Base-by-base conservation (phyloP, 306 rosid genomes). In the Prunus campanulata region DNA sequence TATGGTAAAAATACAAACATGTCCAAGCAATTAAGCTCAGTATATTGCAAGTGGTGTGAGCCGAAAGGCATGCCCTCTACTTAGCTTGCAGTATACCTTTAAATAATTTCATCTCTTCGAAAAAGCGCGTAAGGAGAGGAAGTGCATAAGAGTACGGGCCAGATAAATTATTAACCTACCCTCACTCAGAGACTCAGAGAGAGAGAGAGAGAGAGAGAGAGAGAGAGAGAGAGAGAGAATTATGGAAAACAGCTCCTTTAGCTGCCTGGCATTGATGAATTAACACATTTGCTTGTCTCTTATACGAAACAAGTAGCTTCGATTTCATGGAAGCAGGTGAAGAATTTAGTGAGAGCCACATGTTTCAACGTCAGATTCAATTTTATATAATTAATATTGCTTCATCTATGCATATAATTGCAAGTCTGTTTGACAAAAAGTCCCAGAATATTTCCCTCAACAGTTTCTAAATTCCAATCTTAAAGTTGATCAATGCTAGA, bases 251-350 rank as follows among this genome's bases (percentile, higher is more conserved):
- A 39, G 32, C 22, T 56, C n/a, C 3, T 11, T 19, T 35, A 6
- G 63, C n/a, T 24, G 9, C 48, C 59, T 22, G 54, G 35, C 68
- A 63, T 63, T 16, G 72, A 35, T 67, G 77, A 79, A 25, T 25
- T 25, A 25, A 75, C 8, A 44, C 72, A 75, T 74, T 68, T 35
- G 82, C 35, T 84, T 80, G 86, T 81, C 68, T 79, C 51, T 74
- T 77, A 79, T 79, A 68, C 80, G 44, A 66, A 83, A 81, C 64
- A 66, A 68, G 86, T 18, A 85, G 85, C 73, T 78, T 68, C 75
- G 49, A 12, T 63, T 42, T 47, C 60, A 16, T 44, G 11, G 47
- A 51, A 52, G 75, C 66, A 35, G 76, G 48, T 55, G 20, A 16
- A 22, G 13, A 72, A 35, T 6, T 55, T 5, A 29, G 32, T 19